phyloP scores from a whole-genome alignment of 2,329 filamentous ascomycete species.

The Cladosporium halotolerans region DNA sequence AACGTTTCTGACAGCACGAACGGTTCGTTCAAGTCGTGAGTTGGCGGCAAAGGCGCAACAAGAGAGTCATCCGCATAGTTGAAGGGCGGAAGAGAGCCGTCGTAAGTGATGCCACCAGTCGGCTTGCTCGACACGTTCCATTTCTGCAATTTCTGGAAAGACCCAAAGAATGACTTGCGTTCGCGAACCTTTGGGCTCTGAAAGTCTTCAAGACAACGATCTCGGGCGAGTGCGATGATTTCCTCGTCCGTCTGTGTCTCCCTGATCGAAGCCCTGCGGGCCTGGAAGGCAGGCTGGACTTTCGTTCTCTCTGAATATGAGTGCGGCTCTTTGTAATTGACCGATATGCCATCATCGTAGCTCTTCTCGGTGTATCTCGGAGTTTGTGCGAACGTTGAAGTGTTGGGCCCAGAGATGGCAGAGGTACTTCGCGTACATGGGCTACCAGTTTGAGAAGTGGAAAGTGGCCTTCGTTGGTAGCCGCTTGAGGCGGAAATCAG shows the following conservation, averaged over 20 bases:
- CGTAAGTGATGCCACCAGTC: constrained; percentile 15
- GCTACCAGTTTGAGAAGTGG: constrained; percentile 15
- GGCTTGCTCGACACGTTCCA: not conserved
- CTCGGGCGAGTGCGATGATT: constrained; percentile 29
- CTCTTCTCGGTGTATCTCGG: constrained; percentile 16
- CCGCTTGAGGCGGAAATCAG: constrained; percentile 16
- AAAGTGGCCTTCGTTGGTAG: constrained; percentile 11
- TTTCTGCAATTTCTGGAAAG: constrained; percentile 37
- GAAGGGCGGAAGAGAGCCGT: constrained; percentile 23
- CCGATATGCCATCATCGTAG: constrained; percentile 10
- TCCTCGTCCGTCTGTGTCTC: constrained; percentile 24
- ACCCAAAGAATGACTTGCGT: constrained; percentile 38
- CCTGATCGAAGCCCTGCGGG: constrained; percentile 14
- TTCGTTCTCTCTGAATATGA: constrained; percentile 12
- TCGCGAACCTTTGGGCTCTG: constrained; percentile 36
- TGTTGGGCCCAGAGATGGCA: not conserved
- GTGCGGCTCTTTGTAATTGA: constrained; percentile 9
- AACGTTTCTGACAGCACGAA: not conserved
- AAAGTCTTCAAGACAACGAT: constrained; percentile 36
- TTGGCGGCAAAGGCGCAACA: constrained; percentile 6
- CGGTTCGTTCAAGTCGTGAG: constrained; percentile 1
- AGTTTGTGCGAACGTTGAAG: constrained; percentile 17
- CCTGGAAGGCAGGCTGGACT: not conserved
- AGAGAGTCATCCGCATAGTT: constrained; percentile 22
- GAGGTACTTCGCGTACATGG: constrained; percentile 15